Conservation (phyloP, 805 yeast genomes). For the Yarrowia divulgata region DNA sequence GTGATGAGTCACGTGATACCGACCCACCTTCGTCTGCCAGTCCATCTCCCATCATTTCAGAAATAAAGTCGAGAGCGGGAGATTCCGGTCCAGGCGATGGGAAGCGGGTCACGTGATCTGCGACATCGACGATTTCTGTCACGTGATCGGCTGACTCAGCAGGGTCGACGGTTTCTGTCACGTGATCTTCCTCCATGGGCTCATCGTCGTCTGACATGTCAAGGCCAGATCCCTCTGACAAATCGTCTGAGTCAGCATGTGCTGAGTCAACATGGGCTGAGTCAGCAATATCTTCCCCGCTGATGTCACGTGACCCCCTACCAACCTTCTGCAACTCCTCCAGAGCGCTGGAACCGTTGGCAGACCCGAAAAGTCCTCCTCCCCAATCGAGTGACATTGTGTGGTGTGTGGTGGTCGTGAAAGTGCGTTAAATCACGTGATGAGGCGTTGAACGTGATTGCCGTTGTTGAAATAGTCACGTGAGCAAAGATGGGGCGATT, state of each 20-base stretch:
- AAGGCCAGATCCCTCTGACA: background rate
- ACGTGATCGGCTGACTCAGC: background rate
- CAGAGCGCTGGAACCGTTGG: background rate
- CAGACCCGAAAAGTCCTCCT: constrained; percentile 20
- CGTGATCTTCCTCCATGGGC: background rate
- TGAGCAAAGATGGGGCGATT: background rate
- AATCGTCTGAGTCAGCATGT: no score
- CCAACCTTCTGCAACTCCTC: constrained; percentile 26
- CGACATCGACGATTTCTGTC: background rate
- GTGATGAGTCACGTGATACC: background rate
- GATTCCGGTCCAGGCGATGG: background rate
- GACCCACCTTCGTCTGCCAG: no score
- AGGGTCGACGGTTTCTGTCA: background rate
- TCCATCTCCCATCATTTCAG: background rate
- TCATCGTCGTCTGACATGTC: background rate
- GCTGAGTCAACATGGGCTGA: no score
- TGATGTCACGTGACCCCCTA: background rate
- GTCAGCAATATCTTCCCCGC: no score
- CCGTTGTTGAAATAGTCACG: background rate
- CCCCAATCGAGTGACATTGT: constrained; percentile 32
- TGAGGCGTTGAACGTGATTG: background rate
- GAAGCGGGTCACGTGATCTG: background rate
- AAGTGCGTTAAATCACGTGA: background rate
- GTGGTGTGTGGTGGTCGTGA: background rate
- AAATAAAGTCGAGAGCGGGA: constrained; percentile 1